These are phyloP conservation scores for Mycena haematopus DNA, from an alignment of 768 basidiomycete species.

Conservation along the genomic window DNA sequence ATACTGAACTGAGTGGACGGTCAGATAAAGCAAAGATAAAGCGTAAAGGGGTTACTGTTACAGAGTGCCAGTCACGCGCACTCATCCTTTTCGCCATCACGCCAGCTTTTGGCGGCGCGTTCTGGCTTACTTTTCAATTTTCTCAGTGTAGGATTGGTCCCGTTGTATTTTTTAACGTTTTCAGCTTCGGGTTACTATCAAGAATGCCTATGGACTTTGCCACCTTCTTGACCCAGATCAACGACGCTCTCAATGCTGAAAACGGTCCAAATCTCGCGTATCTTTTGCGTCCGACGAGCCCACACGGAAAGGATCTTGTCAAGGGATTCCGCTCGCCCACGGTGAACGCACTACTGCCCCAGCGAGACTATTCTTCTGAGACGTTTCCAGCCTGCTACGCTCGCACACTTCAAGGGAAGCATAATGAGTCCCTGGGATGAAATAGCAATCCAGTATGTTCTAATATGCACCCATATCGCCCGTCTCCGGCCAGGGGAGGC, in stretches of 20 bases:
- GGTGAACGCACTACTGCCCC: constrained; percentile 36
- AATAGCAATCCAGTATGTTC: constrained; percentile 81
- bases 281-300: constrained; percentile 76
- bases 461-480: constrained; percentile 74
- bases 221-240: constrained; percentile 63
- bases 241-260: constrained; percentile 64
- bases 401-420: constrained; percentile 62
- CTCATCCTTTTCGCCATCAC: not conserved
- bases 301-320: constrained; percentile 77
- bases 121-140: not conserved
- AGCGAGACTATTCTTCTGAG: not conserved
- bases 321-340: constrained; percentile 72
- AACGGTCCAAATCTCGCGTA: constrained; percentile 76
- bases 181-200: constrained; percentile 1
- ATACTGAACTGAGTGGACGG: too few species aligned
- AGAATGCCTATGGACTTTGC: constrained; percentile 61
- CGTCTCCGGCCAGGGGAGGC: constrained; percentile 73
- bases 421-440: constrained; percentile 86
- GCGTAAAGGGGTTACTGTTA: too few species aligned
- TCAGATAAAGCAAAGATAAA: too few species aligned
- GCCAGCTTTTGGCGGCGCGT: constrained; percentile 3
- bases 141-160: not conserved
- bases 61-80: too few species aligned
- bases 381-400: constrained; percentile 33
- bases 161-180: constrained; percentile 7